Base-by-base conservation (phyloP, 331 rosid species). In the Stylosanthes scabra region DNA sequence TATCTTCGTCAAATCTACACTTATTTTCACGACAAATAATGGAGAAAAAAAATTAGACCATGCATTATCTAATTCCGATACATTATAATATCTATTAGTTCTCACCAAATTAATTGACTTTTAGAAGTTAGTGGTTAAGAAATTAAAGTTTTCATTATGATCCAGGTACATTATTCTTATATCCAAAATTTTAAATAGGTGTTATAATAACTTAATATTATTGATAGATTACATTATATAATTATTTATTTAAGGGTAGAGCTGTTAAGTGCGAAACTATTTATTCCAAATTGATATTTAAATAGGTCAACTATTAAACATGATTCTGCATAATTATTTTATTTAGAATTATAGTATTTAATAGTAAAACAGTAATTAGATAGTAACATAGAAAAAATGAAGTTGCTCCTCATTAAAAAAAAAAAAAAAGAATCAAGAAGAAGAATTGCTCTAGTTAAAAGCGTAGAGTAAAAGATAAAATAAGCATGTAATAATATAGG, bases 401-500 rank as follows among this genome's bases (percentile, higher is more conserved):
- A 31, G 37, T 31, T 31, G 37, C 37, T 31, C 37, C 37, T 31
- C 37, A 31, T 5, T 5, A 31, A 31, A 31, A 31, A 31, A 59
- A 29, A 6, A 13, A 3, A 11, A 11, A 46, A n/a, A n/a, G n/a
- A n/a, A 20, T 20, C 25, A 20, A 20, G 1, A 46, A 11, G 2
- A 3, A 1, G n/a, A 10, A 2, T 8, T 46, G 31, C 9, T 11
- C 68, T 3, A 46, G 58, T 20, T 31, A 31, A 31, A 46, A 27
- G 27, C 68, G 59, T 71, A 45, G 46, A 45, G 34, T 59, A n/a
- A 16, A 60, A 72, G 60, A 59, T 25, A 47, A 60, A 46, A 72
- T 45, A 29, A 72, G 6, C 49, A 11, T 34, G 39, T 37, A 11
- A 31, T 11, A 7, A 20, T 20, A 20, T 20, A 20, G 42, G 2